phyloP scores from a whole-genome alignment of 306 rosid genomes.

The Coriaria nepalensis region DNA sequence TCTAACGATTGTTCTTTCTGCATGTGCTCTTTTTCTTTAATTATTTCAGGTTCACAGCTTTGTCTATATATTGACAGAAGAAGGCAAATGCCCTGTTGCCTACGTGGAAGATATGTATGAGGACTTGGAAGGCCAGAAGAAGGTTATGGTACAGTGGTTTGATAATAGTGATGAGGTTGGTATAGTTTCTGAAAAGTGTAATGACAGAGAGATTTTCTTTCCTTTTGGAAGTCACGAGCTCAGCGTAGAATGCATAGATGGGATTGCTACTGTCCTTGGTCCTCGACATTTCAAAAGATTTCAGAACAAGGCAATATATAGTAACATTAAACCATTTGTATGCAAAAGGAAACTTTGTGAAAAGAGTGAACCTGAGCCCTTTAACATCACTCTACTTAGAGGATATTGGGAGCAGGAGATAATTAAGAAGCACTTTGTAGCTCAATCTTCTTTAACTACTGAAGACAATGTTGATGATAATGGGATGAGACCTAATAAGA shows the following conservation, averaged over 20 bases:
- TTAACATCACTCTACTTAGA: slow-evolving; percentile 57
- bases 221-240: slow-evolving; percentile 96
- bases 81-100: slow-evolving; percentile 76
- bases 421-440: slow-evolving; percentile 35
- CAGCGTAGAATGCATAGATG: slow-evolving; percentile 96
- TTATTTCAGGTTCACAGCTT: slow-evolving; percentile 62
- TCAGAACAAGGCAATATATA: slow-evolving; percentile 36
- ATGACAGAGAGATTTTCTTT: slow-evolving; percentile 88
- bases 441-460: slow-evolving; percentile 26
- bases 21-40: slow-evolving; percentile 3
- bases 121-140: slow-evolving; percentile 84
- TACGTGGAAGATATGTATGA: slow-evolving; percentile 87
- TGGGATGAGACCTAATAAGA: slow-evolving; percentile 50
- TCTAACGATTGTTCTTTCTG: slow-evolving; percentile 12
- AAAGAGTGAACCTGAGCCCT: slow-evolving; percentile 53
- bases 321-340: slow-evolving; percentile 43
- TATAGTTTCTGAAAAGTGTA: slow-evolving; percentile 56
- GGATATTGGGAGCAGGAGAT: slow-evolving; percentile 90
- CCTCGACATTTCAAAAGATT: slow-evolving; percentile 59
- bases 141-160: slow-evolving; percentile 97
- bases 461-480: slow-evolving; percentile 23
- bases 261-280: slow-evolving; percentile 75
- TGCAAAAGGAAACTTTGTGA: slow-evolving; percentile 47
- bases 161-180: slow-evolving; percentile 97
- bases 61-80: slow-evolving; percentile 82